These are phyloP conservation scores for Trypethelium eluteriae DNA, from an alignment of 495 filamentous ascomycete genomes.

Conservation along the genomic window DNA sequence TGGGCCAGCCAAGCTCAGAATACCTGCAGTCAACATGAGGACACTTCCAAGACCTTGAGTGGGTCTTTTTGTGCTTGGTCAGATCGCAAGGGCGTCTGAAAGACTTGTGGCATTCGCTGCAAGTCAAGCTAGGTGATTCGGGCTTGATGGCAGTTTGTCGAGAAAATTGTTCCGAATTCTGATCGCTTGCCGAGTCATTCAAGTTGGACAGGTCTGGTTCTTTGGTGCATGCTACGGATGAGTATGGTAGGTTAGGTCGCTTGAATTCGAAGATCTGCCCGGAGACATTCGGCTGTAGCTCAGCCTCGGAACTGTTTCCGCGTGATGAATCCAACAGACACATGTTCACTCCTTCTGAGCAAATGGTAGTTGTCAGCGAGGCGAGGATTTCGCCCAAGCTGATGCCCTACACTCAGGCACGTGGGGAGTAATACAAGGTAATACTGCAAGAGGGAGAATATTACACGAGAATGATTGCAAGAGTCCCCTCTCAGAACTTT, in stretches of 20 bases:
- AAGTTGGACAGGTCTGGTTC: not conserved
- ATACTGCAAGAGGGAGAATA: not conserved
- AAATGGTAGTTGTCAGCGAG: no score
- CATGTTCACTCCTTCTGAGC: no score
- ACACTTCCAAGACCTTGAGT: constrained; percentile 93
- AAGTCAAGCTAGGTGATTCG: not conserved
- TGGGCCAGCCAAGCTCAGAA: constrained; percentile 79
- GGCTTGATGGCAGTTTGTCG: not conserved
- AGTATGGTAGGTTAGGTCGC: not conserved
- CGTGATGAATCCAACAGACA: not conserved
- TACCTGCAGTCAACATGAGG: constrained; percentile 74
- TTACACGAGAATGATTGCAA: not conserved
- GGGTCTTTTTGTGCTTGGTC: constrained; percentile 95
- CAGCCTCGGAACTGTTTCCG: not conserved
- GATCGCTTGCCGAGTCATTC: not conserved
- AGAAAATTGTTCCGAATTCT: not conserved
- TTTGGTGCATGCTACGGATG: not conserved
- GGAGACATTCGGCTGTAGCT: not conserved
- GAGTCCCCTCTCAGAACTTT: not conserved
- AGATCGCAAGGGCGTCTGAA: constrained; percentile 90
- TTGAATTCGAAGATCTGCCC: not conserved
- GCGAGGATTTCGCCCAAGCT: no score
- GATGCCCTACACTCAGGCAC: no score
- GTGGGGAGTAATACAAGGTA: no score
- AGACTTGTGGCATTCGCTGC: constrained; percentile 61